Base-by-base conservation (phyloP, 768 basidiomycete species). In the Chalciporus pseudorubinellus region DNA sequence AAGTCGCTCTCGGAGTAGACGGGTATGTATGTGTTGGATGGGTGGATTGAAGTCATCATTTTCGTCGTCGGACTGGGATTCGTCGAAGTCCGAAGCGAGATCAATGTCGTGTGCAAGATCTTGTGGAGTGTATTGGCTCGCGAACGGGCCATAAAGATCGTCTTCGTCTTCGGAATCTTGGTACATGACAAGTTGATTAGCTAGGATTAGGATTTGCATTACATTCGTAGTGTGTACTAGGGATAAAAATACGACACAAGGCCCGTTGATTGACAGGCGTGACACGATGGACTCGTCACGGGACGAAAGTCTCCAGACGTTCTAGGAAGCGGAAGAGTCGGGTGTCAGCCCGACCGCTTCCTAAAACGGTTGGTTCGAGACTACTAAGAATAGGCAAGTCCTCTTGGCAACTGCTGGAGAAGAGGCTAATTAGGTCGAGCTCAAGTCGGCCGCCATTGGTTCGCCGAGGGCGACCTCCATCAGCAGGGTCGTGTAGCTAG, bases 391-490 rank as follows among this genome's bases (percentile, higher is more conserved):
- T 31, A 46, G 45, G 45, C 45, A 46, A 46, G 20, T 46, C 45
- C 11, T 14, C 4, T 24, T 14, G 21, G 36, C 16, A 8, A 12
- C n/a, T 46, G 44, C 19, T 28, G 44, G n/a, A 31, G 38, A 21
- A 21, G 21, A n/a, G 45, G 31, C 44, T 46, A 46, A 46, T 51
- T 51, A 33, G 24, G 36, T 41, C 42, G 42, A 50, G 26, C n/a
- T 54, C 48, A 34, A 33, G 49, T 34, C 29, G 38, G 20, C 26
- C 40, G 20, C 44, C 24, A 28, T 44, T 38, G 36, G 28, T 28
- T 50, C 38, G 28, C 20, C 18, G 31, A 34, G 14, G 45, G 34
- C 39, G 11, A 5, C 29, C 44, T 44, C 44, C 18, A 33, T 12
- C 44, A 28, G 10, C 44, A 44, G 19, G 43, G 24, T 29, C n/a